These are phyloP conservation scores for Leccinum fallax DNA, from an alignment of 1,284 basidiomycete genomes.

Conservation along the genomic window DNA sequence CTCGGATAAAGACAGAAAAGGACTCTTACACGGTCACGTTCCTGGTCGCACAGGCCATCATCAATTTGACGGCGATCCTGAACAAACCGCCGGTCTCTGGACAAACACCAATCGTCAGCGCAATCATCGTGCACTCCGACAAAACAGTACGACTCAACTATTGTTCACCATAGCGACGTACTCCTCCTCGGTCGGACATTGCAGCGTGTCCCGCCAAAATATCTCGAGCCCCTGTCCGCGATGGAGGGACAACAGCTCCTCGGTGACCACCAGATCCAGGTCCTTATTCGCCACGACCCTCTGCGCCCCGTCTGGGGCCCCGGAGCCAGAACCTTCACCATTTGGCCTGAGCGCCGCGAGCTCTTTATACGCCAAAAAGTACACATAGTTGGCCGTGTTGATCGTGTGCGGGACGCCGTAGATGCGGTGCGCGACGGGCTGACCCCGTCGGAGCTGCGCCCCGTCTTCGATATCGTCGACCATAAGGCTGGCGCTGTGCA, in stretches of 20 bases:
- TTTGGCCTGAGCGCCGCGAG: slow-evolving; percentile 60
- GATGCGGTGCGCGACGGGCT: slow-evolving; percentile 92
- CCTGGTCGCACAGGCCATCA: slow-evolving; percentile 86
- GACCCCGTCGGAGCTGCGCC: slow-evolving; percentile 85
- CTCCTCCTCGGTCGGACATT: slow-evolving; percentile 93
- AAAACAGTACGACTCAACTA: slow-evolving; percentile 55
- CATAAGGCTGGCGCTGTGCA: slow-evolving; percentile 95
- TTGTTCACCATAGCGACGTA: slow-evolving; percentile 97
- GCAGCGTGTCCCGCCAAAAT: slow-evolving; percentile 90
- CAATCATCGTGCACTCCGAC: slow-evolving; percentile 9
- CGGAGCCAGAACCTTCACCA: neutral
- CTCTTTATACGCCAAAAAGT: slow-evolving; percentile 87
- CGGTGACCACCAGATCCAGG: slow-evolving; percentile 77
- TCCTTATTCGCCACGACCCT: slow-evolving; percentile 43
- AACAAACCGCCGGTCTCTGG: slow-evolving; percentile 95
- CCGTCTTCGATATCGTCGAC: slow-evolving; percentile 99
- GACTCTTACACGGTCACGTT: slow-evolving; percentile 60
- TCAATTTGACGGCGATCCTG: slow-evolving; percentile 90
- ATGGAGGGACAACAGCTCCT: slow-evolving; percentile 89
- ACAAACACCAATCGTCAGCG: neutral
- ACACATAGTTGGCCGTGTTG: slow-evolving; percentile 97
- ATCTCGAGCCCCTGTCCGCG: slow-evolving; percentile 96
- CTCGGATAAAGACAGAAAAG: neutral
- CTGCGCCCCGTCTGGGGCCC: slow-evolving; percentile 17
- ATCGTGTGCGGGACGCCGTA: slow-evolving; percentile 97